Evolutionary conservation across 129 eudicot genomes (phyloP), one percentile per base, ranked within the genome.

Genomic region (Solidago caesia): DNA sequence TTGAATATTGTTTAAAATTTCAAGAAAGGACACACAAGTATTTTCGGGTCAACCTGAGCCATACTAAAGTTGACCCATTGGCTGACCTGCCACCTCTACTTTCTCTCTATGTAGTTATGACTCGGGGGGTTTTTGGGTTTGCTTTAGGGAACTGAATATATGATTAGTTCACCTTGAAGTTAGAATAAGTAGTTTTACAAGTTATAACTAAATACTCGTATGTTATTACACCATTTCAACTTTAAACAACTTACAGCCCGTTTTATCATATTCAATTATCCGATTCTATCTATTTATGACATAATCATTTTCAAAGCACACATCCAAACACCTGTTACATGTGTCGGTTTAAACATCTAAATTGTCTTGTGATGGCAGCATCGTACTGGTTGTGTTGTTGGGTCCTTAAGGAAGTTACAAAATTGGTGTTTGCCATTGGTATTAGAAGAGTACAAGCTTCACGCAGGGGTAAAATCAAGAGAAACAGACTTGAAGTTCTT

Each of bases 351-450:
- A 51, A 46, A 71, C 57, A 10, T 14, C 65, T 61, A 27, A 8
- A 4, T 51, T 49, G 64, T 9, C 53, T 68, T 45, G 51, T 71
- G 52, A 67, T 75, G 68, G 76, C 90, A 85, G 90, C 94, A 88
- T 71, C 88, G 94, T n/a, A 85, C 94, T 42, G 94, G 94, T 45
- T 83, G 88, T 67, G 72, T 88, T 9, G 93, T 88, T 5, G 93
- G 93, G 16, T 82, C 89, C 56, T 67, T 88, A 63, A 78, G 89
- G 48, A 88, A 85, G 75, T 59, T 85, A 45, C 94, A 88, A 74
- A 88, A 81, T 59, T 88, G 90, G 94, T 81, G 94, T 60, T 45
- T 81, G 46, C 68, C 86, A 3, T 88, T 90, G 3, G 86, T 85
- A 11, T 62, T 83, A 67, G 94, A 86, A 25, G 94, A 83, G 80